Evolutionary conservation across 192 early-diverging fungal species (phyloP), one percentile per base, ranked within the genome.

Genomic region (Allomyces macrogynus): DNA sequence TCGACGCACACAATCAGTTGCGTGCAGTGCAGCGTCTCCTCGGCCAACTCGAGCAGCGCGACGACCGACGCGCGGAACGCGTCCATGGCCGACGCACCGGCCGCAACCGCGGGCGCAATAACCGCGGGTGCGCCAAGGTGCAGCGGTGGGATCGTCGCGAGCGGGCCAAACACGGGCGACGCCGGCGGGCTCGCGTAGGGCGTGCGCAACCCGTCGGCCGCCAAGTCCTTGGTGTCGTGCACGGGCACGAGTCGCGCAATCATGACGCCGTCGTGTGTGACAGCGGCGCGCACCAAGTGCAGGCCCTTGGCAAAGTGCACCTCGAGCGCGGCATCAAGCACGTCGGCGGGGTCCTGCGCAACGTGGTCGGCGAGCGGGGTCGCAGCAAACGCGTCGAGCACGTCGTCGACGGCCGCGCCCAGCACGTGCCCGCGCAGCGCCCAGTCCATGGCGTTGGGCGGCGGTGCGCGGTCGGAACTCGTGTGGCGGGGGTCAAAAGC

Each of bases 11-110:
- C 68, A 22, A 77, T 63, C 16, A 76, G 65, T 14, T 69, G 69
- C 32, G 64, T 57, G 64, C 75, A 75, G 5, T n/a, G 18, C 57
- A 76, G 66, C 27, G 69, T 70, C 25, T 75, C 75, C 61, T 79
- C 78, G 10, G 75, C 75, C 57, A 79, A 62, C 68, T 79, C 78
- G 63, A 79, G 69, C 61, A 79, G 68, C 32, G 78, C 78, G 66
- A 74, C 66, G 23, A 77, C 66, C 8, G 71, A 69, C 8, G 44
- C 43, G 44, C 73, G 75, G 65, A 79, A 79, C 44, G 62, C 60
- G 25, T 27, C 27, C 32, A 40, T 40, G 32, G 20, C 72, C 77
- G 63, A 43, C 64, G 69, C 70, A 70, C 10, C 23, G 64, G 64
- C 20, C 18, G 42, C 74, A 78, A 40, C 71, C 66, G 1, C 67